These are phyloP conservation scores for Fusarium nematophilum DNA, from an alignment of 2,329 filamentous ascomycete genomes.

Conservation along the genomic window DNA sequence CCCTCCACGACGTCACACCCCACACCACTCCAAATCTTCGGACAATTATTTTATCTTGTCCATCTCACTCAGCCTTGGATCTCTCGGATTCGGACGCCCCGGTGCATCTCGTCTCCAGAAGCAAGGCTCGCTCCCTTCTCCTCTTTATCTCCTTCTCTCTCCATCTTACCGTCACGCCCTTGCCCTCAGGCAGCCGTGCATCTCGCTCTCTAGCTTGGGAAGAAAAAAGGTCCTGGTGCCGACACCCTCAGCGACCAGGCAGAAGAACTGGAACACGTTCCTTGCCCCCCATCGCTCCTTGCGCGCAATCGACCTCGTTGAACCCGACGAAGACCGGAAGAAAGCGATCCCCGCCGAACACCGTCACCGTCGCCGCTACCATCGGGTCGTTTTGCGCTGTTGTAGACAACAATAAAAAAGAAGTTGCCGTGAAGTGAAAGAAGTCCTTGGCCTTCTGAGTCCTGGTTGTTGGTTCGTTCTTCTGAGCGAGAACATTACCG, in stretches of 20 bases:
- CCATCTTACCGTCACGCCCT: slow-evolving; percentile 29
- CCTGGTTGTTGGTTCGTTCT: slow-evolving; percentile 31
- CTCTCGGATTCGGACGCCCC: slow-evolving; percentile 9
- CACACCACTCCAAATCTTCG: slow-evolving; percentile 39
- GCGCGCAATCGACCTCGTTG: slow-evolving; percentile 51
- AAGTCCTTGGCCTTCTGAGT: slow-evolving; percentile 33
- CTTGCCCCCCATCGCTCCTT: slow-evolving; percentile 47
- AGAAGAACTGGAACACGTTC: slow-evolving; percentile 59
- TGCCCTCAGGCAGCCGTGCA: slow-evolving; percentile 30
- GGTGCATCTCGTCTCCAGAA: slow-evolving; percentile 19
- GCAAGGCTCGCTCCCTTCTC: slow-evolving; percentile 23
- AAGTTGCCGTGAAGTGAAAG: slow-evolving; percentile 49
- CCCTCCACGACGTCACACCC: slow-evolving; percentile 48
- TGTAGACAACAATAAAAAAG: slow-evolving; percentile 53
- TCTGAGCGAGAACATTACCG: slow-evolving; percentile 19
- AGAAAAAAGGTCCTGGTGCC: slow-evolving; percentile 40
- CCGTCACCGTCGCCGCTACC: slow-evolving; percentile 47
- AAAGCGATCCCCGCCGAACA: slow-evolving; percentile 48
- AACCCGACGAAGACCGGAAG: slow-evolving; percentile 49
- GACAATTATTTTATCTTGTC: slow-evolving; percentile 39
- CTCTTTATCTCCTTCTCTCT: slow-evolving; percentile 17
- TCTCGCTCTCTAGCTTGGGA: slow-evolving; percentile 39
- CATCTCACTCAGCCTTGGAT: slow-evolving; percentile 32
- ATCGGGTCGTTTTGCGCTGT: slow-evolving; percentile 49
- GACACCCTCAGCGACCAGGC: slow-evolving; percentile 44